Conservation (phyloP, 2,329 filamentous ascomycete species). For the Dactylonectria macrodidyma region DNA sequence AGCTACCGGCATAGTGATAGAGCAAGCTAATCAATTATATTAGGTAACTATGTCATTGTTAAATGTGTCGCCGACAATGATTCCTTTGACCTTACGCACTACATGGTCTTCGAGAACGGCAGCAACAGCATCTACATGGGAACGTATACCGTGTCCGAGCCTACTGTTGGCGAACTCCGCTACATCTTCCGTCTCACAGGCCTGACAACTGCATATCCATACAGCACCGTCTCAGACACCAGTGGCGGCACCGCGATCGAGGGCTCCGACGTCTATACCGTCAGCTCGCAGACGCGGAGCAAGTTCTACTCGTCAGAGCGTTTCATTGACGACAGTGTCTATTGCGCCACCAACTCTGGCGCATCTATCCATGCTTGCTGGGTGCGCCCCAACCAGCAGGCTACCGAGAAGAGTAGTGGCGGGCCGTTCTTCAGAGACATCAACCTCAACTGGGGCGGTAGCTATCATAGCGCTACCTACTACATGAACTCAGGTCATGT, state of each 20-base stretch:
- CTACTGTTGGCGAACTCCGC: slow-evolving; percentile 19
- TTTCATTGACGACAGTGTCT: slow-evolving; percentile 17
- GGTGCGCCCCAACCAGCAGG: slow-evolving; percentile 14
- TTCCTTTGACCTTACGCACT: slow-evolving; percentile 15
- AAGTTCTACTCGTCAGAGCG: slow-evolving; percentile 21
- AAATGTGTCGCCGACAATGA: slow-evolving; percentile 14
- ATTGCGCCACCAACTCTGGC: slow-evolving; percentile 12
- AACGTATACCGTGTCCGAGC: slow-evolving; percentile 13
- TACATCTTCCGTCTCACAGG: slow-evolving; percentile 19
- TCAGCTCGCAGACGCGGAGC: slow-evolving; percentile 16
- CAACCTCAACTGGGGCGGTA: slow-evolving; percentile 16
- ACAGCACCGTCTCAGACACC: slow-evolving; percentile 15
- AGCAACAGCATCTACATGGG: slow-evolving; percentile 21
- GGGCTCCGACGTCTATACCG: slow-evolving; percentile 14
- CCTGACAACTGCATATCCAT: slow-evolving; percentile 7
- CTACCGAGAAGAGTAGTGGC: slow-evolving; percentile 18
- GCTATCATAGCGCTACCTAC: slow-evolving; percentile 15
- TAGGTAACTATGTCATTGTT: slow-evolving; percentile 15
- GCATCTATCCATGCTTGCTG: slow-evolving; percentile 18
- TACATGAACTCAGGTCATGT: slow-evolving; percentile 23
- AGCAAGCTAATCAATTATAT: background rate
- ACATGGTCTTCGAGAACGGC: slow-evolving; percentile 19
- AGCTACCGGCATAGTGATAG: background rate
- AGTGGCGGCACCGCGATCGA: slow-evolving; percentile 20
- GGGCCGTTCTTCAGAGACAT: slow-evolving; percentile 19